Evolutionary conservation across 192 early-diverging fungal genomes (phyloP), one percentile per base, ranked within the genome.

Genomic region (Anaeromyces robustus): DNA sequence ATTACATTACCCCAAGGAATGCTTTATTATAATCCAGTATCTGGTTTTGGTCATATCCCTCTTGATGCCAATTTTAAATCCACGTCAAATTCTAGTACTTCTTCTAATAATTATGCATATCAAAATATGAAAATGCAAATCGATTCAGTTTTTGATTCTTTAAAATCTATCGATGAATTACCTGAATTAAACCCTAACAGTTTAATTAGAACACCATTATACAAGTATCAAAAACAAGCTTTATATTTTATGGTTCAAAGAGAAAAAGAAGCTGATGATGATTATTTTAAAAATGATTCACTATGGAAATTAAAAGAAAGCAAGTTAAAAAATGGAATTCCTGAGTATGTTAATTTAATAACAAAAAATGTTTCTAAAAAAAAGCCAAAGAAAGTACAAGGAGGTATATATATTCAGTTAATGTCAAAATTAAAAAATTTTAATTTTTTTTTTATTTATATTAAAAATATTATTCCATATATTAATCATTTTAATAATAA

Each of bases 211-310:
- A 87, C 95, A 1, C 82, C 79, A n/a, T 83, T 96, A 86, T 92
- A 92, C 78, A 85, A 90, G 79, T 93, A 96, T 84, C 95, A 96
- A 80, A 92, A 91, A 80, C 95, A 96, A 83, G 95, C 93, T 4
- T 88, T 96, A 12, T 88, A 89, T 82, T 96, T 94, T 82, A 91
- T 96, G 88, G 79, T 90, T 39, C 86, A 93, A 80, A 89, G 93
- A 28, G 95, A 96, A 83, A 90, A 89, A 30, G 84, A 85, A 30
- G 89, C 90, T 18, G 89, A 92, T 78, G 43, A 52, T 4, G 14
- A 22, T 52, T 52, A 52, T 22, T 52, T 52, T 52, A 52, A 52
- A 22, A 22, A 7, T 22, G 43, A 52, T 52, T 52, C 43, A 22
- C 4, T 52, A 22, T 52, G 43, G 43, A 18, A 52, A 52, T 22